phyloP scores from a whole-genome alignment of 352 stramenopile species.

The Globisporangium nagaii region DNA sequence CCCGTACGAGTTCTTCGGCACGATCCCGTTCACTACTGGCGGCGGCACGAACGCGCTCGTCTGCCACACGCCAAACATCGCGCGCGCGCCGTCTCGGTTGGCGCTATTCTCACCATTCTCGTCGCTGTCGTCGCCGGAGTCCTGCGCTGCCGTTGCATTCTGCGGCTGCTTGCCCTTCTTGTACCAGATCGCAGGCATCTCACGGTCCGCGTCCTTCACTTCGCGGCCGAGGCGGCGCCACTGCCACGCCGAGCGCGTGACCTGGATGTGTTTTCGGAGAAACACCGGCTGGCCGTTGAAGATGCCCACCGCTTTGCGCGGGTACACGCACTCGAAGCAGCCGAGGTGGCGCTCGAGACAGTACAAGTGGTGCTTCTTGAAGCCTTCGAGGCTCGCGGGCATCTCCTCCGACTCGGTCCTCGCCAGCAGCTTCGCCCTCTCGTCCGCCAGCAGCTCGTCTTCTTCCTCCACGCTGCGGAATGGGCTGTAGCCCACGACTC shows the following conservation, averaged over 20 bases:
- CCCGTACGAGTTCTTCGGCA: slow-evolving; percentile 84
- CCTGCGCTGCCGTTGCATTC: background rate
- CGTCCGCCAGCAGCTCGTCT: slow-evolving; percentile 17
- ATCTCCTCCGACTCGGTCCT: slow-evolving; percentile 45
- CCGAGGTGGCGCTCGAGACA: slow-evolving; percentile 71
- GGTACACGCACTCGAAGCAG: slow-evolving; percentile 58
- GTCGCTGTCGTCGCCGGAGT: slow-evolving; percentile 14
- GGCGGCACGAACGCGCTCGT: slow-evolving; percentile 50
- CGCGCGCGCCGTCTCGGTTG: background rate
- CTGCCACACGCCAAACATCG: slow-evolving; percentile 78
- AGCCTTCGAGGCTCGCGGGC: slow-evolving; percentile 70
- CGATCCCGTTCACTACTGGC: slow-evolving; percentile 41
- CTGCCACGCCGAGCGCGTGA: slow-evolving; percentile 48
- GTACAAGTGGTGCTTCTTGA: slow-evolving; percentile 76
- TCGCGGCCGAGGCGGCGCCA: slow-evolving; percentile 67
- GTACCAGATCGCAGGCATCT: slow-evolving; percentile 54
- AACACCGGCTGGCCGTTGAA: slow-evolving; percentile 81
- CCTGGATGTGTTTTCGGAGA: slow-evolving; percentile 51
- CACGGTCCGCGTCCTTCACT: slow-evolving; percentile 42
- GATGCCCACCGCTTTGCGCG: slow-evolving; percentile 57
- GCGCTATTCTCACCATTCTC: background rate
- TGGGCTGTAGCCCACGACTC: background rate
- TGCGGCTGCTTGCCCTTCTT: slow-evolving; percentile 12
- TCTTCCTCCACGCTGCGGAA: slow-evolving; percentile 6
- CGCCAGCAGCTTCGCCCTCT: slow-evolving; percentile 35